A percentile compares a stretch with the other conserved stretches of the same genome.
phyloP scores from a whole-genome alignment of 371 early-diverging fungal species.

The Funneliformis caledonium region DNA sequence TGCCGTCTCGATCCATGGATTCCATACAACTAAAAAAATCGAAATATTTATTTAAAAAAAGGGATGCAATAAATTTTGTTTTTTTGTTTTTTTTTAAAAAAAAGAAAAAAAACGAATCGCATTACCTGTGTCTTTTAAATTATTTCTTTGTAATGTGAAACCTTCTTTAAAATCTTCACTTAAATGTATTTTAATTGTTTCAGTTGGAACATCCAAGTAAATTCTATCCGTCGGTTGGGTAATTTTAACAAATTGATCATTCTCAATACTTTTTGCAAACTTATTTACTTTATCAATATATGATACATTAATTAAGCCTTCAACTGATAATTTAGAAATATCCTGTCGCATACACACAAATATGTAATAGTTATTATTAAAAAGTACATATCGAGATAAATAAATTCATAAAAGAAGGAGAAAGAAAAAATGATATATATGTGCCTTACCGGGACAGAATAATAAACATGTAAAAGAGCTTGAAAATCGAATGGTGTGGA shows the following conservation, averaged over 20 bases:
- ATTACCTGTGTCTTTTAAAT: conserved; percentile 74
- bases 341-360: background rate
- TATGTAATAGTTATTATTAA: background rate
- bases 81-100: too few relatives aligned
- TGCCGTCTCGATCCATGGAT: conserved; percentile 93
- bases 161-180: conserved; percentile 32
- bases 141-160: conserved; percentile 57
- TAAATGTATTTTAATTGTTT: conserved; percentile 55
- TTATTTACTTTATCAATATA: conserved; percentile 79
- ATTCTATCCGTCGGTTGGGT: conserved; percentile 79
- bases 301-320: conserved; percentile 59
- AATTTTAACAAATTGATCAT: conserved; percentile 58
- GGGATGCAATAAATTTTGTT: conserved; percentile 8
- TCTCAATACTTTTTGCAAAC: conserved; percentile 41
- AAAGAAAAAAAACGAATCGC: background rate
- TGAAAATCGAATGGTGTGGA: conserved; percentile 77
- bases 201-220: conserved; percentile 64
- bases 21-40: conserved; percentile 84
- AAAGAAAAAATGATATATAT: background rate
- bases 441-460: conserved; percentile 66
- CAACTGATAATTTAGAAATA: conserved; percentile 62
- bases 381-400: background rate
- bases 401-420: background rate
- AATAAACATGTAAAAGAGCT: conserved; percentile 90
- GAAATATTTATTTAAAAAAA: conserved; percentile 31